Conservation (phyloP, 2,329 filamentous ascomycete species). For the Aspergillus calidoustus region DNA sequence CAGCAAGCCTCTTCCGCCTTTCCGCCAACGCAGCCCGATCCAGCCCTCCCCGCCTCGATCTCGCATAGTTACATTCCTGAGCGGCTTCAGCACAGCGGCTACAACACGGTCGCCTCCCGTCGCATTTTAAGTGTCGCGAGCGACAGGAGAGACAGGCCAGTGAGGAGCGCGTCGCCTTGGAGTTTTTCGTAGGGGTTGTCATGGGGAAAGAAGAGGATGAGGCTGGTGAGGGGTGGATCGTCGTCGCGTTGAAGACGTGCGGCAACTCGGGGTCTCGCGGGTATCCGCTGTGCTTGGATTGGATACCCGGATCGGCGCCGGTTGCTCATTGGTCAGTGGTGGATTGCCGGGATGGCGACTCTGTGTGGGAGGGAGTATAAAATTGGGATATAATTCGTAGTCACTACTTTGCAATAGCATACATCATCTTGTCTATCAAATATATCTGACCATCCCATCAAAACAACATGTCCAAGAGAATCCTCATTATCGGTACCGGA, state of each 20-base stretch:
- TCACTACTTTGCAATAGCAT: too few relatives aligned
- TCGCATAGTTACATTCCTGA: background rate
- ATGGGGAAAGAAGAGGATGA: background rate
- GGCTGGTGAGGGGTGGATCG: background rate
- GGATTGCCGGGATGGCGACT: too few relatives aligned
- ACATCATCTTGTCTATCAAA: too few relatives aligned
- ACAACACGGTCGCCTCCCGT: slow-evolving; percentile 50
- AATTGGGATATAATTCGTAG: background rate
- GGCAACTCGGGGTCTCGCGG: background rate
- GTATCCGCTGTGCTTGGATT: too few relatives aligned
- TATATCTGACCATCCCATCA: too few relatives aligned
- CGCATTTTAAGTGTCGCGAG: slow-evolving; percentile 53
- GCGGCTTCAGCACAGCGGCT: slow-evolving; percentile 40
- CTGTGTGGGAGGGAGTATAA: background rate
- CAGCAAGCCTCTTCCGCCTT: background rate
- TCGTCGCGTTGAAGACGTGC: background rate
- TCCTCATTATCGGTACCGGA: slow-evolving; percentile 39
- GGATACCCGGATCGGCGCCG: background rate
- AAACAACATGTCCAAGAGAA: slow-evolving; percentile 14
- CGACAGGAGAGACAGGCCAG: slow-evolving; percentile 40
- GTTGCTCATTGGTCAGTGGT: too few relatives aligned
- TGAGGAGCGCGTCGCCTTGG: slow-evolving; percentile 26
- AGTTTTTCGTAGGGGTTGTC: background rate
- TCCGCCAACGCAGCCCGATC: background rate
- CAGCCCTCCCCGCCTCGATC: background rate